These are phyloP conservation scores for Pascua sp. DNA, from an alignment of 1,284 basidiomycete genomes.

Conservation along the genomic window DNA sequence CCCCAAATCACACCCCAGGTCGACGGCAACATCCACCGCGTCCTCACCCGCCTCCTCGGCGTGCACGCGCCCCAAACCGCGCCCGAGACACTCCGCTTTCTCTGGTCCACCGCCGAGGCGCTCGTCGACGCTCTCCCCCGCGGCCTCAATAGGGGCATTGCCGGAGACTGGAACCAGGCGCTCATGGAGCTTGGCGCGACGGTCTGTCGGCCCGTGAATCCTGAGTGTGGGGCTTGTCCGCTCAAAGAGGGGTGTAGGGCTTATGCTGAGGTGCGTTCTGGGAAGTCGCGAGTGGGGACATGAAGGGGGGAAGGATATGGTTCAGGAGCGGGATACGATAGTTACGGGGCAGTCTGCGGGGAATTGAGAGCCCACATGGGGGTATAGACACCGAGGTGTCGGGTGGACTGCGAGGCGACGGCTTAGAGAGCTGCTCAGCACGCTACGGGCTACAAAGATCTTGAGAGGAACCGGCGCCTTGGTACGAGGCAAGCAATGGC, in stretches of 20 bases:
- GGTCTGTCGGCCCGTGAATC: slow-evolving; percentile 78
- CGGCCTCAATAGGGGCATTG: slow-evolving; percentile 31
- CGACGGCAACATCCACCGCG: slow-evolving; percentile 85
- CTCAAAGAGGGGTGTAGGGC: slow-evolving; percentile 66
- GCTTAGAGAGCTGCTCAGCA: too few species aligned
- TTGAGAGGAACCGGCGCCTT: too few species aligned
- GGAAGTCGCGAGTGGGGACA: too few species aligned
- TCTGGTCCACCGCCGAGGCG: slow-evolving; percentile 73
- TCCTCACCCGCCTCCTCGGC: slow-evolving; percentile 75
- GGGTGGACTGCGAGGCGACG: too few species aligned
- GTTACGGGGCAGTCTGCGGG: too few species aligned
- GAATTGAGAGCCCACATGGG: too few species aligned
- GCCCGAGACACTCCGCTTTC: slow-evolving; percentile 68
- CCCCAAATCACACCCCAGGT: slow-evolving; percentile 58
- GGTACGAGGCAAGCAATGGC: too few species aligned
- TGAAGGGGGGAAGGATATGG: too few species aligned
- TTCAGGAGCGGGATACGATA: too few species aligned
- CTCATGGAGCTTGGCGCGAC: slow-evolving; percentile 70
- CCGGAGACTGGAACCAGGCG: slow-evolving; percentile 80
- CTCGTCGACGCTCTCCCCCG: slow-evolving; percentile 59
- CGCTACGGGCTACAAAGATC: too few species aligned
- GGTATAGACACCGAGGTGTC: too few species aligned
- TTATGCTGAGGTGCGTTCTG: slow-evolving; percentile 51
- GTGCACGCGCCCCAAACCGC: slow-evolving; percentile 74
- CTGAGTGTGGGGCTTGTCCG: slow-evolving; percentile 70